These are phyloP conservation scores for Ceratonia siliqua DNA, from an alignment of 306 rosid species.

Conservation along the genomic window DNA sequence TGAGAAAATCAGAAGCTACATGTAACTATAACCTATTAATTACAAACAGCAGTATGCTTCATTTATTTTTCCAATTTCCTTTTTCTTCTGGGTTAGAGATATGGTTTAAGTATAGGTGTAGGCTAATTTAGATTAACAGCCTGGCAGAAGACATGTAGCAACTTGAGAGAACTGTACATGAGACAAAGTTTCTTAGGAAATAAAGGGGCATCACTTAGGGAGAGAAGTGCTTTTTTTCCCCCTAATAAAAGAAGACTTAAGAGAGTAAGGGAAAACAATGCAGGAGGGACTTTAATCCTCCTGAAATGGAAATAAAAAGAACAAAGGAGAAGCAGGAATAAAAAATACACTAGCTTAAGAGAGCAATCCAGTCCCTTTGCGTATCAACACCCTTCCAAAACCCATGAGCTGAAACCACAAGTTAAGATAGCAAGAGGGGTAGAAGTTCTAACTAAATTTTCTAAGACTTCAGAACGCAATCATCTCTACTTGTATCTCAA, in stretches of 20 bases:
- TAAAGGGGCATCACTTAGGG: too few relatives aligned
- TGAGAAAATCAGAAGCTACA: conserved; percentile 22
- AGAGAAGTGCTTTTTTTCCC: too few relatives aligned
- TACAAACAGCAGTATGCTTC: conserved; percentile 13
- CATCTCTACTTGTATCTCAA: not conserved
- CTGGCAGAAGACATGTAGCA: not conserved
- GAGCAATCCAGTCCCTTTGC: not conserved
- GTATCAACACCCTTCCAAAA: not conserved
- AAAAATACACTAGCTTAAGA: not conserved
- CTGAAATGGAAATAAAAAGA: not conserved
- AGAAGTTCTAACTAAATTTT: not conserved
- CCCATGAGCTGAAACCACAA: too few relatives aligned
- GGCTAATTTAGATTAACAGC: not conserved
- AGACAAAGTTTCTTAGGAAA: not conserved
- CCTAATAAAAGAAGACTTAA: not conserved
- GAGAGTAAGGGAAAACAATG: not conserved
- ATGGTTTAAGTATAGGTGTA: not conserved
- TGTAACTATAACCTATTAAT: conserved; percentile 4
- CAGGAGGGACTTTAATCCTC: conserved; percentile 6
- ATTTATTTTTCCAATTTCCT: conserved; percentile 2
- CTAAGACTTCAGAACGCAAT: not conserved
- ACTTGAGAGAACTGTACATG: not conserved
- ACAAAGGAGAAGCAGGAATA: not conserved
- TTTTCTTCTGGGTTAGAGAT: not conserved
- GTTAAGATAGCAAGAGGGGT: not conserved